These are phyloP conservation scores for Arctostaphylos glauca DNA, from an alignment of 148 eudicot species.

Conservation along the genomic window DNA sequence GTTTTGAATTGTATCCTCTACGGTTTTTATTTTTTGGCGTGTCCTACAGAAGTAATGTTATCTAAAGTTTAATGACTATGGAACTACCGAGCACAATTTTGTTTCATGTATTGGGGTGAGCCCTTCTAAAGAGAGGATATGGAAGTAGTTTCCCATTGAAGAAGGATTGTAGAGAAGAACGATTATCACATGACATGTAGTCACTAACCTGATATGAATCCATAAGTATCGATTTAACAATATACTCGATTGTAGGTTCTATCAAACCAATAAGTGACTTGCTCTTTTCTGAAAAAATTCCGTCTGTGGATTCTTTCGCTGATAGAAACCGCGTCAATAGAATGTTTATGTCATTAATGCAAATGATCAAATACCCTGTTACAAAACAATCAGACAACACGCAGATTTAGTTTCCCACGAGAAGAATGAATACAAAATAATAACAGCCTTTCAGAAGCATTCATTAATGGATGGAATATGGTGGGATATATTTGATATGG, in stretches of 20 bases:
- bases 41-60: background rate
- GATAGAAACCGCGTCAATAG: slow-evolving; percentile 38
- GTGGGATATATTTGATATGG: background rate
- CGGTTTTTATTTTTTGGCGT: background rate
- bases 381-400: background rate
- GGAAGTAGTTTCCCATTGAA: background rate
- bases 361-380: slow-evolving; percentile 56
- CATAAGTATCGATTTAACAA: slow-evolving; percentile 52
- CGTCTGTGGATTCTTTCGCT: slow-evolving; percentile 28
- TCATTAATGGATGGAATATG: background rate
- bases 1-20: background rate
- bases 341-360: slow-evolving; percentile 52
- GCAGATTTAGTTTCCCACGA: background rate
- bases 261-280: slow-evolving; percentile 44
- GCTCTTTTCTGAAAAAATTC: slow-evolving; percentile 25
- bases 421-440: background rate
- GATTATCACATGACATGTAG: slow-evolving; percentile 4
- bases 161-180: slow-evolving; percentile 2
- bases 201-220: slow-evolving; percentile 46
- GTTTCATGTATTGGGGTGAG: slow-evolving; percentile 3
- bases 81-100: background rate
- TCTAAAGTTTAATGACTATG: background rate
- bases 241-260: slow-evolving; percentile 69
- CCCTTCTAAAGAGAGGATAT: background rate
- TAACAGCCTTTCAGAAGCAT: background rate